Evolutionary conservation across 202 grass and related monocot species (phyloP).

Genomic region (Panicum hallii): DNA sequence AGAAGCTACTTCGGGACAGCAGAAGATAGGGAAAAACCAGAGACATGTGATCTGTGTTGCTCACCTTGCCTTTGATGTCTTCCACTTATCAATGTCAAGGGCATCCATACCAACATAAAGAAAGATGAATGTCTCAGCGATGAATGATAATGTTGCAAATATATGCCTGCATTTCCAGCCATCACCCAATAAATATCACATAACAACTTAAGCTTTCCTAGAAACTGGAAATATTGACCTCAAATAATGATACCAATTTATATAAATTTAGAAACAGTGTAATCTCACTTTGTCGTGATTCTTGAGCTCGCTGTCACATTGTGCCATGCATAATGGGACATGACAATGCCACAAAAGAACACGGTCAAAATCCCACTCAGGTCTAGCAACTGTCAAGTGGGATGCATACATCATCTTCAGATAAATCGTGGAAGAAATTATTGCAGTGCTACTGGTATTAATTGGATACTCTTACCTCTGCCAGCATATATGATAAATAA

Average conservation of each 20-base stretch:
- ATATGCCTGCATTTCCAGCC: constrained; percentile 66
- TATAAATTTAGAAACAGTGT: background rate
- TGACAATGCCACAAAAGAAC: constrained; percentile 93
- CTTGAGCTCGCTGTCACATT: constrained; percentile 85
- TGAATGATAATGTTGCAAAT: constrained; percentile 81
- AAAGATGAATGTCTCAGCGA: constrained; percentile 89
- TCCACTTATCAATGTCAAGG: constrained; percentile 83
- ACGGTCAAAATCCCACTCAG: constrained; percentile 90
- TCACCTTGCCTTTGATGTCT: constrained; percentile 66
- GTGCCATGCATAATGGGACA: constrained; percentile 98
- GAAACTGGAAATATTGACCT: background rate
- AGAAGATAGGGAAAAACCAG: background rate
- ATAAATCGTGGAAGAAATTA: background rate
- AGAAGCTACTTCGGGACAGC: background rate
- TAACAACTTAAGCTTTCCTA: background rate
- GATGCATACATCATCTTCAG: background rate
- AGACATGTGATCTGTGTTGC: background rate
- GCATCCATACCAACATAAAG: constrained; percentile 99
- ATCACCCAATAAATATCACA: constrained; percentile 19
- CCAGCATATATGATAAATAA: constrained; percentile 92
- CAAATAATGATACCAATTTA: background rate
- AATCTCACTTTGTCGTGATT: constrained; percentile 74
- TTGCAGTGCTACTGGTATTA: background rate
- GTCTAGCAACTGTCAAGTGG: constrained; percentile 55
- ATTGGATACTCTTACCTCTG: constrained; percentile 64